These are phyloP conservation scores for Cucumis hystrix DNA, from an alignment of 306 rosid species.

Conservation along the genomic window DNA sequence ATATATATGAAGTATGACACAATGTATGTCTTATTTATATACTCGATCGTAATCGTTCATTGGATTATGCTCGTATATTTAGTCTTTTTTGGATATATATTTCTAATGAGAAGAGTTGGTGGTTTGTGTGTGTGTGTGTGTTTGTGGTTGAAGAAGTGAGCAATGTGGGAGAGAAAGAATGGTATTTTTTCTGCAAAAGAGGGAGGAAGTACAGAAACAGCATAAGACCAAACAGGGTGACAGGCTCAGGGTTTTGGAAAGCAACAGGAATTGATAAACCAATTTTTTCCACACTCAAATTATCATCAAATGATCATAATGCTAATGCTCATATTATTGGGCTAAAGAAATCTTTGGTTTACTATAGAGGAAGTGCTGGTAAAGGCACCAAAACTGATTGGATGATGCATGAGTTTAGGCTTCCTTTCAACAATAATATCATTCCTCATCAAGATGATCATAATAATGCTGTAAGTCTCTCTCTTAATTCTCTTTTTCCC, in stretches of 20 bases:
- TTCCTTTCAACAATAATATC: conserved; percentile 27
- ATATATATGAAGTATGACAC: too few relatives aligned
- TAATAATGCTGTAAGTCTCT: conserved; percentile 43
- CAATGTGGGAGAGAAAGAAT: conserved; percentile 45
- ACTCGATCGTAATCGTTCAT: too few relatives aligned
- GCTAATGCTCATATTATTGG: conserved; percentile 35
- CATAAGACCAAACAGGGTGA: conserved; percentile 71
- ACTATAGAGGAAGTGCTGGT: conserved; percentile 79
- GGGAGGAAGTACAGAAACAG: conserved; percentile 92
- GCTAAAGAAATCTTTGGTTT: conserved; percentile 82
- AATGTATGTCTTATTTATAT: too few relatives aligned
- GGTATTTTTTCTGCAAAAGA: conserved; percentile 77
- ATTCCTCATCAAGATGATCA: conserved; percentile 27
- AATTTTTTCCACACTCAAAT: conserved; percentile 24
- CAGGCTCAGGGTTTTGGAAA: conserved; percentile 88
- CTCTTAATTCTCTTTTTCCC: background rate
- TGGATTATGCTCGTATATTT: too few relatives aligned
- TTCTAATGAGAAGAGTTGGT: too few relatives aligned
- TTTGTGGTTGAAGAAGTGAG: conserved; percentile 20
- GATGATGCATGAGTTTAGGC: conserved; percentile 99
- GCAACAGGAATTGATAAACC: conserved; percentile 87
- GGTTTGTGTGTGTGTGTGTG: too few relatives aligned
- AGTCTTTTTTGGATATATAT: too few relatives aligned
- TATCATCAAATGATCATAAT: background rate
- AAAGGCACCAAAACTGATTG: conserved; percentile 94